Evolutionary conservation across 1,284 basidiomycete genomes (phyloP).

Genomic region (Ceratobasidium theobromae): DNA sequence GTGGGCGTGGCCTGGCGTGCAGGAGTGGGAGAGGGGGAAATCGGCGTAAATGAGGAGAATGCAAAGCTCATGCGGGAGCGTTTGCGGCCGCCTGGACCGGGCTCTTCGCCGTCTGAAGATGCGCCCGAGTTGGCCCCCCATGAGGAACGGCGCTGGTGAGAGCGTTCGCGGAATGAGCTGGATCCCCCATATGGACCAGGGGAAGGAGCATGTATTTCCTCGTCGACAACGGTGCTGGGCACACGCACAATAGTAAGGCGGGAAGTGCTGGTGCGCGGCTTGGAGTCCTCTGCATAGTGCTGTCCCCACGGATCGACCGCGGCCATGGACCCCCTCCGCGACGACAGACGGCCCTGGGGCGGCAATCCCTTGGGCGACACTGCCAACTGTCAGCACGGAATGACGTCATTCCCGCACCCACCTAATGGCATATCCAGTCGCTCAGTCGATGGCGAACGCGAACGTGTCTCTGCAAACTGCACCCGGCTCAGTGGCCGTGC

Average conservation of each 20-base stretch:
- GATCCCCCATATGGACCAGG: conserved; percentile 23
- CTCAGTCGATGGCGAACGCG: conserved; percentile 8
- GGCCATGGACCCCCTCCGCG: conserved; percentile 62
- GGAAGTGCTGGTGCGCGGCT: conserved; percentile 45
- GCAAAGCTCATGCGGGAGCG: conserved; percentile 61
- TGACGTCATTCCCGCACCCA: no score
- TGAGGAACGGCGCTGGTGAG: conserved; percentile 14
- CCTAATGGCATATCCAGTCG: no score
- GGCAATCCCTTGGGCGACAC: conserved; percentile 37
- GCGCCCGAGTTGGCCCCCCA: conserved; percentile 30
- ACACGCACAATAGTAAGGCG: conserved; percentile 74
- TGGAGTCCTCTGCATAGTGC: conserved; percentile 41
- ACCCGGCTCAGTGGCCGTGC: conserved; percentile 23
- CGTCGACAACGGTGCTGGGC: conserved; percentile 38
- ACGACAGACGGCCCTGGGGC: conserved; percentile 48
- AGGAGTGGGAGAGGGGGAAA: conserved; percentile 48
- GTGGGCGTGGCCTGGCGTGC: conserved; percentile 43
- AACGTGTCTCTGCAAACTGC: conserved; percentile 14
- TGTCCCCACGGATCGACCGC: conserved; percentile 66
- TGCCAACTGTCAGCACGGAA: conserved; percentile 3
- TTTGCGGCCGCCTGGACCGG: conserved; percentile 37
- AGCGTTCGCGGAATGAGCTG: conserved; percentile 14
- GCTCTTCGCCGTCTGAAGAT: conserved; percentile 27
- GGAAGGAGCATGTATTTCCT: conserved; percentile 4
- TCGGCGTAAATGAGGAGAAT: conserved; percentile 57